A percentile compares a stretch with the other conserved stretches of the same genome.
phyloP scores from a whole-genome alignment of 164 flowering plant genomes.

The Umbilicus rupestris region DNA sequence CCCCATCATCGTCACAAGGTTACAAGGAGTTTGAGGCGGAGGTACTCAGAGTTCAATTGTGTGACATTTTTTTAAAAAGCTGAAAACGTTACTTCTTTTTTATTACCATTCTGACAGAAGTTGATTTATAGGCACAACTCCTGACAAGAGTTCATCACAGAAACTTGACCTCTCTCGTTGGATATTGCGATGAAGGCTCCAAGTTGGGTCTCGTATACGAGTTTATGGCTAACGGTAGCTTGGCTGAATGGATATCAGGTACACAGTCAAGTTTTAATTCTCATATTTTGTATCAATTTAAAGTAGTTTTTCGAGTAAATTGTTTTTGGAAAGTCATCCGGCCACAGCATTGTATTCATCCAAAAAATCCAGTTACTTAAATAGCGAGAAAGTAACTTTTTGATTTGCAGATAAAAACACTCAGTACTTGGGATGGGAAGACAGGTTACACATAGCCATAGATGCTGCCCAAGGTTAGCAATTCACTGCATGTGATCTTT shows the following conservation, averaged over 20 bases:
- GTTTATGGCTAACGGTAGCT: constrained; percentile 24
- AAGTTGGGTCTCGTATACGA: constrained; percentile 19
- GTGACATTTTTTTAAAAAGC: neutral
- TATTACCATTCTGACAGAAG: neutral
- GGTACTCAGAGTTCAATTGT: constrained; percentile 10
- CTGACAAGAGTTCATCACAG: constrained; percentile 20
- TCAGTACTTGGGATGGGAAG: constrained; percentile 15
- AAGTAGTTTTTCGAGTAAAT: neutral
- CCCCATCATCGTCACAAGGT: constrained; percentile 21
- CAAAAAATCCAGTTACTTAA: neutral
- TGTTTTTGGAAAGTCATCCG: neutral
- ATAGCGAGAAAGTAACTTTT: neutral
- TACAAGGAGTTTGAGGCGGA: constrained; percentile 20
- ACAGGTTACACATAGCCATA: constrained; percentile 27
- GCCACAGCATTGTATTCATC: neutral
- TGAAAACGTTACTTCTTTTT: neutral
- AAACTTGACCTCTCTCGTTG: constrained; percentile 20
- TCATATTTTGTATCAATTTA: too few relatives aligned
- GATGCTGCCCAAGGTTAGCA: constrained; percentile 30
- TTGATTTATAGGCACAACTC: constrained; percentile 17
- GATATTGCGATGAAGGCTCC: constrained; percentile 21
- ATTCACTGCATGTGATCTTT: neutral
- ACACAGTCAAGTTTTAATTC: neutral
- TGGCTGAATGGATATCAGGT: constrained; percentile 18
- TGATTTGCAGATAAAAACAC: constrained; percentile 4